Base-by-base conservation (phyloP, 73 alveolate species). In the Paramecium caudatum region DNA sequence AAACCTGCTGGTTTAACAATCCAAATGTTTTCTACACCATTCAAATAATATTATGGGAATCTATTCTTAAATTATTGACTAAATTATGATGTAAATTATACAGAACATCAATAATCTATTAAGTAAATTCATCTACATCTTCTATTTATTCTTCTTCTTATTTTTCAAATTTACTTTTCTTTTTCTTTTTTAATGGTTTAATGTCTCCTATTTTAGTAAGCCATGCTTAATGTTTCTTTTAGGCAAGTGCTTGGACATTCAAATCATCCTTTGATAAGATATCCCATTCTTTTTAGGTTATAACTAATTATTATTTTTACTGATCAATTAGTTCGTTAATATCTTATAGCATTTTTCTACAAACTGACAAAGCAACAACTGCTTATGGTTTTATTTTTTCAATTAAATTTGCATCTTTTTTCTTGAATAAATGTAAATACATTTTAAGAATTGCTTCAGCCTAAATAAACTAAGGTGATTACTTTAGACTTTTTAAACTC, bases 1-100 rank as follows among this genome's bases (percentile, higher is more conserved):
- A 95, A 82, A 8, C 99, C 99, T 33, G 99, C 98, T 15, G 99
- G 99, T 78, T 98, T 98, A 19, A 98, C 96, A 85, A 98, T 98
- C 99, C 99, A 98, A 27, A 98, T 94, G 91, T 98, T 98, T 61
- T 93, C 94, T 17, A 82, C 90, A 32, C 99, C 99, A 46, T 95
- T 94, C 25, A 98, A 90, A 16, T 82, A 88, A 61, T 81, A 94
- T 90, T 98, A 96, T 15, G 98, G 99, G 90, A 87, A 95, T 69
- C 97, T 94, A 74, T 93, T 91, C 37, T 94, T 96, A 8, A 96
- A 78, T 61, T 91, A 91, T 9, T 55, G n/a, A 12, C 80, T 55
- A 27, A 4, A 1, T 25, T 65, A 33, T n/a, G 2, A n/a, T 32
- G 8, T 10, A 65, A 13, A 32, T 1, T 32, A 32, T 93, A 93